Conservation (phyloP, 257 asterid species). For the Lycium barbarum region DNA sequence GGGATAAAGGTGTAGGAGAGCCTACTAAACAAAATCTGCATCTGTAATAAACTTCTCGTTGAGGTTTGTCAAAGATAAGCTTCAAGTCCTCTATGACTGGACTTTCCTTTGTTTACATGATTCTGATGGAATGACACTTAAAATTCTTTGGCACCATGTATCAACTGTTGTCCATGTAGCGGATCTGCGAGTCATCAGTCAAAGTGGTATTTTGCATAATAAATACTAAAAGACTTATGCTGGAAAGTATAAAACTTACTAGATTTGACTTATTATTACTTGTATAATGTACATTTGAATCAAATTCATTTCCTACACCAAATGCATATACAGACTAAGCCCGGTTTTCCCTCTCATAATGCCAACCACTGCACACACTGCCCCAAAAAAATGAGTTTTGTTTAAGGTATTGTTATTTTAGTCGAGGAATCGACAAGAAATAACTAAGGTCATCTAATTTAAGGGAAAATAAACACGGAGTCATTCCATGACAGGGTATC, state of each 20-base stretch:
- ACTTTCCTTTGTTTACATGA: not conserved
- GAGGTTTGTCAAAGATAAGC: too few relatives aligned
- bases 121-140: not conserved
- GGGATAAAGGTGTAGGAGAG: not conserved
- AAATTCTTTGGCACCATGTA: too few relatives aligned
- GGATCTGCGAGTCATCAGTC: not conserved
- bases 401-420: not conserved
- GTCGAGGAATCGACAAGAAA: too few relatives aligned
- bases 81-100: not conserved
- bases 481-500: not conserved
- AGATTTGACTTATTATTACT: not conserved
- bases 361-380: not conserved
- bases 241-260: not conserved
- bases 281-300: not conserved
- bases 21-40: not conserved
- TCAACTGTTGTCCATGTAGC: too few relatives aligned
- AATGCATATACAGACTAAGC: not conserved
- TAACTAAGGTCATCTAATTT: not conserved
- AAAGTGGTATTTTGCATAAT: not conserved
- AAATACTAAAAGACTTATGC: not conserved
- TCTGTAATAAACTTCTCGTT: not conserved
- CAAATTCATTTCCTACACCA: conserved; percentile 3
- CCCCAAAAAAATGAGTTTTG: not conserved
- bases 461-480: not conserved
- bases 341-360: not conserved